These are phyloP conservation scores for Nemophila menziesii DNA, from an alignment of 257 asterid genomes.

Conservation along the genomic window DNA sequence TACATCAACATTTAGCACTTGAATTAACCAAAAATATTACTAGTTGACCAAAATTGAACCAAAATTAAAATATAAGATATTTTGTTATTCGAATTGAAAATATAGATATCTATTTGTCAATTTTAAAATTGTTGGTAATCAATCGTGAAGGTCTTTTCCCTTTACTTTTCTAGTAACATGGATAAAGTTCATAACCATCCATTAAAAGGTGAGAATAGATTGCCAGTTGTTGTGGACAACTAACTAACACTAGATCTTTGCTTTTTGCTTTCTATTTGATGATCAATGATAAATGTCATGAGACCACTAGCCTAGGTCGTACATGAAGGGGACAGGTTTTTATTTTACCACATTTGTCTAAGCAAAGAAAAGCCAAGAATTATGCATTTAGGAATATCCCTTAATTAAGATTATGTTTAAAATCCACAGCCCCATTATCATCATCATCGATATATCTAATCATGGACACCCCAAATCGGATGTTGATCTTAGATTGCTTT, in stretches of 20 bases:
- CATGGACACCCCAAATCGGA: not conserved
- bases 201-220: slow-evolving; percentile 2
- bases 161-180: not conserved
- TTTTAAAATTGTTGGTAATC: too few species aligned
- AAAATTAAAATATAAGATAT: too few species aligned
- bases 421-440: not conserved
- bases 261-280: not conserved
- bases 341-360: slow-evolving; percentile 3
- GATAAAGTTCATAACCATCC: not conserved
- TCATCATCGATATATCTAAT: too few species aligned
- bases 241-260: not conserved
- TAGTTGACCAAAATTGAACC: too few species aligned
- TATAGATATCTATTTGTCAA: too few species aligned
- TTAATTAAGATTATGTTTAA: not conserved
- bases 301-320: slow-evolving; percentile 9
- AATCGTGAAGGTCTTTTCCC: not conserved
- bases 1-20: too few species aligned
- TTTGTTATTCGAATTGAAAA: too few species aligned
- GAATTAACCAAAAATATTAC: too few species aligned
- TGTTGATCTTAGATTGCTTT: too few species aligned
- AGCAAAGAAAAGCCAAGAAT: not conserved
- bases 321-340: not conserved
- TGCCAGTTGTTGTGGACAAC: not conserved
- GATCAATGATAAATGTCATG: not conserved
- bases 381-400: not conserved